Evolutionary conservation across 805 yeast species (phyloP), one percentile per base, ranked within the genome.

Genomic region (Lipomyces orientalis): DNA sequence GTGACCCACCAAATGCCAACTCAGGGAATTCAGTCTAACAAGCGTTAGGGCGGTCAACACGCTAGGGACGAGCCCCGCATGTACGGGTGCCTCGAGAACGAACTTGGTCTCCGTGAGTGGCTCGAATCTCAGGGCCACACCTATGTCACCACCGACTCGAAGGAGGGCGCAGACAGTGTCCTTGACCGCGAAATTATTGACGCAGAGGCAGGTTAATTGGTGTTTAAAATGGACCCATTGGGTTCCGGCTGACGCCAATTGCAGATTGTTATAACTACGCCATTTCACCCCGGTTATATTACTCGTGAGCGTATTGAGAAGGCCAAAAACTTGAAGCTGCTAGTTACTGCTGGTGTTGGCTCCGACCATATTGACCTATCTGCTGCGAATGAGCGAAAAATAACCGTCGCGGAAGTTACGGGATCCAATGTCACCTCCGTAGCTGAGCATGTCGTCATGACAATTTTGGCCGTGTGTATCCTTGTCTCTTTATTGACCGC

Each of bases 261-360:
- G 34, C 16, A 64, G 65, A 67, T 90, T 61, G 85, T 90, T 75
- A 90, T 90, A 78, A 87, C 93, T 54, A 90, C 94, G 12, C 95
- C 96, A 2, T 90, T 90, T 84, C 91, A 85, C 79, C 95, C 96
- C 4, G 94, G 88, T 49, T 90, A 90, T 78, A 82, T 90, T 76
- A 85, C 88, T 64, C 82, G 83, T 67, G 89, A 87, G 73, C 84
- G 94, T 74, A 83, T 90, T 70, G 86, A 81, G 60, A 84, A 85
- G 75, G 93, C 94, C 43, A 87, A 87, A 77, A 89, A 88, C 62
- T 83, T 90, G 79, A 89, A 89, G 81, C 76, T 88, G 61, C 81
- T 88, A 68, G 83, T 89, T 73, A 90, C 93, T 60, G 96, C 96
- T 9, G 96, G 95, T 73, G 93, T 90, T 67, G 96, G 96, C 12